These are phyloP conservation scores for Aspergillus fumigatiaffinis DNA, from an alignment of 2,329 filamentous ascomycete genomes.

Conservation along the genomic window DNA sequence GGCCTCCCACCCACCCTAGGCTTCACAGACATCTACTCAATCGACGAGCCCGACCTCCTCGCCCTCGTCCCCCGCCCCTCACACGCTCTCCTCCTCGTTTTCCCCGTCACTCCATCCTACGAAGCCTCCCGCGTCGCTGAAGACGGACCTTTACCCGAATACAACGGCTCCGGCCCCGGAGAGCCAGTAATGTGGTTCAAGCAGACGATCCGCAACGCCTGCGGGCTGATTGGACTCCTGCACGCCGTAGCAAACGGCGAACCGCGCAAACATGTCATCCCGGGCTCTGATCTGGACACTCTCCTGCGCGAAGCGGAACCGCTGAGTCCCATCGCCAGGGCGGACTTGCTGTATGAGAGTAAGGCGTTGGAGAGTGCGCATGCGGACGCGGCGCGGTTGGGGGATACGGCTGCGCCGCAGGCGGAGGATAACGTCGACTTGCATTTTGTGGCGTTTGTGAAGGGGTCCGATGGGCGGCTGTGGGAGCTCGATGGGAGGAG, in stretches of 20 bases:
- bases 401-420: slow-evolving; percentile 73
- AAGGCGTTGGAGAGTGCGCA: slow-evolving; percentile 74
- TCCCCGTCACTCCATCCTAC: slow-evolving; percentile 77
- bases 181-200: slow-evolving; percentile 91
- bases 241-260: slow-evolving; percentile 78
- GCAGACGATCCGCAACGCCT: slow-evolving; percentile 92
- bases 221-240: slow-evolving; percentile 81
- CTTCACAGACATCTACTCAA: slow-evolving; percentile 88
- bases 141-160: slow-evolving; percentile 61
- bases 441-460: slow-evolving; percentile 95
- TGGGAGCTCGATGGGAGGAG: slow-evolving; percentile 78
- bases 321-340: slow-evolving; percentile 62
- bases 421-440: slow-evolving; percentile 82
- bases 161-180: slow-evolving; percentile 60
- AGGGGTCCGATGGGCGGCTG: slow-evolving; percentile 64
- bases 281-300: slow-evolving; percentile 42
- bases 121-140: slow-evolving; percentile 71
- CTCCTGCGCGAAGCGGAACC: slow-evolving; percentile 69
- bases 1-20: slow-evolving; percentile 73
- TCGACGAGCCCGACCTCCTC: slow-evolving; percentile 80
- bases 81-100: slow-evolving; percentile 84
- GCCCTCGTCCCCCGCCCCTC: slow-evolving; percentile 84
- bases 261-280: slow-evolving; percentile 59
- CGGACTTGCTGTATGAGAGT: slow-evolving; percentile 72
- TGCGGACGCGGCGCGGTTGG: slow-evolving; percentile 67